Evolutionary conservation across 257 asterid genomes (phyloP), one percentile per base, ranked within the genome.

Genomic region (Solanum sejunctum): DNA sequence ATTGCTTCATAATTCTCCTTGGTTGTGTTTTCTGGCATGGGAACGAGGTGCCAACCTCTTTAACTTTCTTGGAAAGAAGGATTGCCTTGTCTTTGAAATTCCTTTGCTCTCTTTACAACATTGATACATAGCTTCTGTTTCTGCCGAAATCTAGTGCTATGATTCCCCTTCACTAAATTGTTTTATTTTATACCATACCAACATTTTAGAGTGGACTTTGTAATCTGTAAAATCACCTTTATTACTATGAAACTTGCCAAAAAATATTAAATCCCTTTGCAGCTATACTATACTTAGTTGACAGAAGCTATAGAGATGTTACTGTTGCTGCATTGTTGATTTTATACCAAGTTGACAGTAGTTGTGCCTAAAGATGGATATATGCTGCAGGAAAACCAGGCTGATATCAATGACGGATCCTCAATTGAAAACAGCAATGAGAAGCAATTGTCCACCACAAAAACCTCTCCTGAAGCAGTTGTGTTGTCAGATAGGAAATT

Each of bases 321-420:
- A 67, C 77, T 3, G 12, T 39, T 69, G 26, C 26, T 39, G 39
- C 78, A 69, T 69, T 70, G 79, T 41, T 70, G 28, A 41, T 41
- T 18, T 70, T 70, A 16, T 32, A 36, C 49, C 36, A 36, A 18
- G 17, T 20, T 71, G 55, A 71, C 18, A 23, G 18, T 3, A 28
- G 64, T 21, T 28, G n/a, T 77, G 64, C 64, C 64, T 51, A 63
- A 60, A 63, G 63, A 23, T 45, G 57, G 57, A 63, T 82, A 28
- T 12, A 84, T 4, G 58, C 75, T 84, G 92, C 94, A 91, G 98
- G 97, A 85, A 80, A 85, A 90, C 43, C 89, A 86, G 23, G 39
- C 85, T 80, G 82, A 88, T 84, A 83, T 60, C 80, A 88, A 88
- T 66, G 83, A 66, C 16, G 90, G 84, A 84, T 86, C 88, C 51